Evolutionary conservation across 805 yeast genomes (phyloP).

Genomic region (Myxozyma udenii): DNA sequence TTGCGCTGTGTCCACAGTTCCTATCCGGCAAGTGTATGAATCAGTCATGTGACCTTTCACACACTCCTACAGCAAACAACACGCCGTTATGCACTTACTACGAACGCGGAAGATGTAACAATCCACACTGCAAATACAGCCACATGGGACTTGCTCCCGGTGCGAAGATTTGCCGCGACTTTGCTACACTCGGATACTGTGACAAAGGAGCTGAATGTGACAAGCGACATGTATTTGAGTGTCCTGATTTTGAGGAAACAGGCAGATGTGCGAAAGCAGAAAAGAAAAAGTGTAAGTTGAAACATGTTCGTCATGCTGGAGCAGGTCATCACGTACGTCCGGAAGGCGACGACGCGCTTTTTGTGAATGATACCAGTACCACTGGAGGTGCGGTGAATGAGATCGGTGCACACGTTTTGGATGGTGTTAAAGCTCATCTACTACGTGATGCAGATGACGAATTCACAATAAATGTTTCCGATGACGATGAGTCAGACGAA

Average conservation of each 20-base stretch:
- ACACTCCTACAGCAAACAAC: slow-evolving; percentile 56
- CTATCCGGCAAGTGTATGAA: slow-evolving; percentile 50
- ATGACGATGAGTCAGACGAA: slow-evolving; percentile 28
- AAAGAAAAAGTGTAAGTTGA: slow-evolving; percentile 47
- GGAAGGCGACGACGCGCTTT: slow-evolving; percentile 19
- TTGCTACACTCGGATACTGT: slow-evolving; percentile 69
- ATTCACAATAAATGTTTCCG: slow-evolving; percentile 7
- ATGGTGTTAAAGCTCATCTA: slow-evolving; percentile 26
- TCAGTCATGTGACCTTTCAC: slow-evolving; percentile 53
- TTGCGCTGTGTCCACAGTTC: slow-evolving; percentile 54
- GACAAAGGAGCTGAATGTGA: slow-evolving; percentile 57
- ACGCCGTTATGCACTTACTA: slow-evolving; percentile 57
- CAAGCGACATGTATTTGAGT: slow-evolving; percentile 55
- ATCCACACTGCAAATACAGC: slow-evolving; percentile 49
- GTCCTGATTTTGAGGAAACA: slow-evolving; percentile 69
- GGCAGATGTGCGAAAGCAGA: slow-evolving; percentile 55
- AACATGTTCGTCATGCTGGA: slow-evolving; percentile 44
- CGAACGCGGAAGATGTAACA: slow-evolving; percentile 49
- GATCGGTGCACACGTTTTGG: slow-evolving; percentile 17
- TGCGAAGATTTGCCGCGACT: slow-evolving; percentile 59
- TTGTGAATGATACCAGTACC: slow-evolving; percentile 26
- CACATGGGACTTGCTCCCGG: slow-evolving; percentile 47
- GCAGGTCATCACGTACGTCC: slow-evolving; percentile 31
- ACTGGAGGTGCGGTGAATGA: slow-evolving; percentile 17
- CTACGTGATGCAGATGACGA: slow-evolving; percentile 17